Base-by-base conservation (phyloP, 2,329 filamentous ascomycete species). In the Epichloe glyceriae region DNA sequence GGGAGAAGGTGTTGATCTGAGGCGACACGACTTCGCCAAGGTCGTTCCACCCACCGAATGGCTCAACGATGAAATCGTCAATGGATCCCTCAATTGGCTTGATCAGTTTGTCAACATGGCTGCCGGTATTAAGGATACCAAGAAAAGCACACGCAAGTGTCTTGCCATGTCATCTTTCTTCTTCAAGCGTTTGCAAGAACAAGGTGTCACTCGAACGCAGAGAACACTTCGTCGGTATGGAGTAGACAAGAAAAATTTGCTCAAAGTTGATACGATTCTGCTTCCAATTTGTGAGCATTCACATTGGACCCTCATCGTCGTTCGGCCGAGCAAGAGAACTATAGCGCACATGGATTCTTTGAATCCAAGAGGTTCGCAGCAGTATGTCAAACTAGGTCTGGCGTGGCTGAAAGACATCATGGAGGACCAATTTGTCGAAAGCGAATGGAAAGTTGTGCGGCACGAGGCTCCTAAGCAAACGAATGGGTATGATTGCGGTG, bases 21-120 rank as follows among this genome's bases (percentile, higher is more conserved):
- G 60, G 33, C 61, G 60, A 6, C 76, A 79, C 49, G 83, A 87
- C 60, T 83, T 88, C 58, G 70, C 67, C n/a, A 83, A 75, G 45
- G 66, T 89, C 7, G 71, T 83, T 15, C 70, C 70, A 17, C 63
- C 69, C 8, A 71, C 66, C 0, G 72, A 71, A 30, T 91, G 86
- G 86, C 73, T 91, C 6, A 89, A 90, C 55, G 86, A 90, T 62
- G 82, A 86, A 57, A 78, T 85, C 47, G 78, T 91, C 57, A 86
- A 88, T 57, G 78, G 78, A 14, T 78, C 79, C 46, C 71, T 88
- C 26, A 66, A 74, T 30, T 76, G 79, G 60, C 67, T 88, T 14
- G 79, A 82, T 46, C 70, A 73, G 15, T 74, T 73, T 47, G 67
- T 82, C 58, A 84, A 85, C 60, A 67, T 72, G 52, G 67, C 73